phyloP scores from a whole-genome alignment of 2,329 filamentous ascomycete species.

The Fusarium verticillioides region DNA sequence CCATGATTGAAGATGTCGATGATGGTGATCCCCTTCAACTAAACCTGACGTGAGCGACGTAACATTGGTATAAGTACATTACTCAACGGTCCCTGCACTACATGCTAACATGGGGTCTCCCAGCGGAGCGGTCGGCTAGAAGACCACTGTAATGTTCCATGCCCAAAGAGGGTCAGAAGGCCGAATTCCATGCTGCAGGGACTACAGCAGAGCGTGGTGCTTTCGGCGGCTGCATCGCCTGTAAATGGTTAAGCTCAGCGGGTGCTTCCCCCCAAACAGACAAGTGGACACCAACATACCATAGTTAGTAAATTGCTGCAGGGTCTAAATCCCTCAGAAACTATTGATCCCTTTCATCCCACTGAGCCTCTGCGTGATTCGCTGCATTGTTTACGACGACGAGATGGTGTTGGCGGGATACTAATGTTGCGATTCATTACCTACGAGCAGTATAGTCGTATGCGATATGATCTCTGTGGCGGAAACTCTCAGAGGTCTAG shows the following conservation, averaged over 20 bases:
- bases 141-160: background rate
- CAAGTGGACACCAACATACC: background rate
- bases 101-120: background rate
- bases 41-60: background rate
- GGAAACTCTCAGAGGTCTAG: background rate
- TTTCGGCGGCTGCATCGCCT: slow-evolving; percentile 13
- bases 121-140: background rate
- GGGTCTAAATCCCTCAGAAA: background rate
- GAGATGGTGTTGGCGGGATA: background rate
- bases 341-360: background rate
- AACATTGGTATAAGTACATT: background rate
- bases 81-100: background rate
- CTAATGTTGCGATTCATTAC: background rate
- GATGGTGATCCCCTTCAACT: background rate
- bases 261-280: background rate
- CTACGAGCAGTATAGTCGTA: background rate
- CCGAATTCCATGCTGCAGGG: background rate
- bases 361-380: background rate
- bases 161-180: background rate
- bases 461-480: background rate
- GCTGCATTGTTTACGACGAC: background rate
- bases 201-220: background rate
- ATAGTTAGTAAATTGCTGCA: background rate
- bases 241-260: background rate
- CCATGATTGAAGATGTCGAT: slow-evolving; percentile 18